phyloP scores from a whole-genome alignment of 805 yeast genomes.

The Saccharomycopsis oosterbeekiorum region DNA sequence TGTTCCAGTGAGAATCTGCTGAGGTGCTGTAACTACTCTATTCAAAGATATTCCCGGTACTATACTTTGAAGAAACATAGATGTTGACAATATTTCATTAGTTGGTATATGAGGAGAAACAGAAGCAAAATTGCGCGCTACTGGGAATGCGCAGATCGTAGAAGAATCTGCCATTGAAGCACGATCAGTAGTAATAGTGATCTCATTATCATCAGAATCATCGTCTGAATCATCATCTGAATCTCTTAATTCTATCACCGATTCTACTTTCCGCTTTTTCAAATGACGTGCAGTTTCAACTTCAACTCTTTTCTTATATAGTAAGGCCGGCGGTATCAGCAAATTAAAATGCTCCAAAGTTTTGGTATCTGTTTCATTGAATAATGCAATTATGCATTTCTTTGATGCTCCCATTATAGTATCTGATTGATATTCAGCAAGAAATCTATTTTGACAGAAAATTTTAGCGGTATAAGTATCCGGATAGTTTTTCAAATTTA shows the following conservation, averaged over 20 bases:
- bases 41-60: not conserved
- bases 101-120: not conserved
- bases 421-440: not conserved
- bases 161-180: not conserved
- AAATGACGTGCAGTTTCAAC: not conserved
- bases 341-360: not conserved
- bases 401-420: not conserved
- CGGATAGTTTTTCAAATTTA: not conserved
- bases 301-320: not conserved
- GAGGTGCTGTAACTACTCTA: not conserved
- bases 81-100: not conserved
- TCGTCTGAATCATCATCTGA: not conserved
- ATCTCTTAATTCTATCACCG: not conserved
- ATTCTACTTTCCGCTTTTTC: not conserved
- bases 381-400: not conserved
- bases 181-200: not conserved
- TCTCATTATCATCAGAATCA: not conserved
- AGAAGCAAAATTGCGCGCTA: not conserved
- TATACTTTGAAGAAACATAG: not conserved
- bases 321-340: not conserved
- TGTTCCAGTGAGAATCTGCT: not conserved
- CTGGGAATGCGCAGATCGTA: not conserved
- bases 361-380: not conserved
- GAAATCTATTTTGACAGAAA: not conserved
- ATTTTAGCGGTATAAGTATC: not conserved